Percentiles rank a stretch among this genome's conserved stretches.
Evolutionary conservation across 129 eudicot species (phyloP).

Genomic region (Escallonia herrerae): DNA sequence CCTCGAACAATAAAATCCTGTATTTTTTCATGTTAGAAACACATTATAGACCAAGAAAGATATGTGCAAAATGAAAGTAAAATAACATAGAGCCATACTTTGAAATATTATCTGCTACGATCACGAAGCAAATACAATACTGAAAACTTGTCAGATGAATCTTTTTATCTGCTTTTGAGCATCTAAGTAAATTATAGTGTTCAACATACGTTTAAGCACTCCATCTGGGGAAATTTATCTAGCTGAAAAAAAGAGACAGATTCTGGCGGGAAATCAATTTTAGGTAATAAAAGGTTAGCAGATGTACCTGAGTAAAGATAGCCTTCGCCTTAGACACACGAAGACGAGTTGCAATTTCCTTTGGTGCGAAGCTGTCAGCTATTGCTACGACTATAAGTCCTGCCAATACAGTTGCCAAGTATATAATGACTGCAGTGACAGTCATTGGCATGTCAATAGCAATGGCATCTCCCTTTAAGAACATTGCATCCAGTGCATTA

Average conservation of each 20-base stretch:
- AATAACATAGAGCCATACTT: neutral
- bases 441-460: conserved; percentile 99
- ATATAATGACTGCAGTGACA: conserved; percentile 73
- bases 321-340: conserved; percentile 74
- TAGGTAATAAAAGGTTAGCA: no score
- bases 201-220: neutral
- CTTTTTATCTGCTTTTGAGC: no score
- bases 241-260: neutral
- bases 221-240: neutral
- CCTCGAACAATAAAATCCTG: conserved; percentile 87
- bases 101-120: neutral
- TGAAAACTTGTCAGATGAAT: neutral
- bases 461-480: conserved; percentile 76
- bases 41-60: conserved; percentile 4
- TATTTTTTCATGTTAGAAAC: conserved; percentile 7
- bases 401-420: conserved; percentile 71
- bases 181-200: neutral
- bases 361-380: conserved; percentile 89
- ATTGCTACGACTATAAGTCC: conserved; percentile 82
- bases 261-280: no score
- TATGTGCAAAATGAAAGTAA: neutral
- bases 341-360: conserved; percentile 80
- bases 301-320: conserved; percentile 70
- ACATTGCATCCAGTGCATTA: conserved; percentile 56
- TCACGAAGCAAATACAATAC: neutral